Percentiles rank a stretch among this genome's conserved stretches.
These are phyloP conservation scores for Ceratobasidium sp. DNA, from an alignment of 1,284 basidiomycete species.

Conservation along the genomic window DNA sequence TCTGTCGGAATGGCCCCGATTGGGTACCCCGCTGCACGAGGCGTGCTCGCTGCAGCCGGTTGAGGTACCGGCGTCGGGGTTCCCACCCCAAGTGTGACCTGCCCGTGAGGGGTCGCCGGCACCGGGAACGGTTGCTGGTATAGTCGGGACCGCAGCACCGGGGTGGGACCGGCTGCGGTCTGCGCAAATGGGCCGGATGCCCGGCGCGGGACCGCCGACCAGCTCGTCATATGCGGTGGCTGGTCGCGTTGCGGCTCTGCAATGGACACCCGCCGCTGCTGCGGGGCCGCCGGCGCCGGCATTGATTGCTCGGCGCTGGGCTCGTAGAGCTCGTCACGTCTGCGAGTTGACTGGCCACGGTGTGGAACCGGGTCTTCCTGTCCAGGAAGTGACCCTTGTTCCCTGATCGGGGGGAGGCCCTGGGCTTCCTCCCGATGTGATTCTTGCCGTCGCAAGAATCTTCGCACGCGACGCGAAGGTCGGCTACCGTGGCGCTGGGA, in stretches of 20 bases:
- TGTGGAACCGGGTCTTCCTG: too few relatives aligned
- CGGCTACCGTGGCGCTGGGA: too few relatives aligned
- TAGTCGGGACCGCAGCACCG: background rate
- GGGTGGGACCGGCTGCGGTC: background rate
- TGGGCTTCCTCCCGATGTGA: too few relatives aligned
- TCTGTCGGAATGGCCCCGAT: slow-evolving; percentile 12
- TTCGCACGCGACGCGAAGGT: too few relatives aligned
- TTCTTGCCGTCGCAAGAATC: too few relatives aligned
- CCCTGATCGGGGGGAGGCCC: too few relatives aligned
- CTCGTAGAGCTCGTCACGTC: too few relatives aligned
- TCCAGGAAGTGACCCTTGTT: too few relatives aligned
- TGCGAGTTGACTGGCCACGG: too few relatives aligned
- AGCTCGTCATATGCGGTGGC: background rate
- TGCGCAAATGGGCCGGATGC: background rate
- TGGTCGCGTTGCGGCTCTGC: background rate
- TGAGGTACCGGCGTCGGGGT: background rate
- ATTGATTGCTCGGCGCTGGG: too few relatives aligned
- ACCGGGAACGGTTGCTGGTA: background rate
- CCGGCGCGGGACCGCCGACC: background rate
- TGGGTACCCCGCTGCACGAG: slow-evolving; percentile 8
- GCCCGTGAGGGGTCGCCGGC: background rate
- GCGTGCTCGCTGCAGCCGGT: background rate
- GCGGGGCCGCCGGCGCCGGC: too few relatives aligned
- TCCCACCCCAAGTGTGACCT: background rate
- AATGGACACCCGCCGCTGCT: too few relatives aligned